phyloP scores from a whole-genome alignment of 1,284 basidiomycete genomes.

The Stygiomarasmius scandens region DNA sequence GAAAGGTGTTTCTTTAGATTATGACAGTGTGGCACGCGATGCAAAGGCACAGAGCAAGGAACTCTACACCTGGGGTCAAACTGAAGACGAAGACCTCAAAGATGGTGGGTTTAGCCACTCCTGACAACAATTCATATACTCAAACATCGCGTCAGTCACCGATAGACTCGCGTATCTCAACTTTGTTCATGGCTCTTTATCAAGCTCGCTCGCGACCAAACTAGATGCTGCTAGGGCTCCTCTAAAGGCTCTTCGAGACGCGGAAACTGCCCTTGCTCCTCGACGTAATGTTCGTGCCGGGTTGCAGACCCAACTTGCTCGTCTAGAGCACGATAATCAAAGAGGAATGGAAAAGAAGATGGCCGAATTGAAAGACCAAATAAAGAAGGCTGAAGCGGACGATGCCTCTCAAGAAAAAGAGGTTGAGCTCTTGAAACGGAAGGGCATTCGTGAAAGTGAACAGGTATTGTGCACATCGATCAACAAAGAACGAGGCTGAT shows the following conservation, averaged over 20 bases:
- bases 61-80: conserved; percentile 78
- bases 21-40: conserved; percentile 65
- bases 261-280: conserved; percentile 62
- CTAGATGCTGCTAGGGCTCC: conserved; percentile 64
- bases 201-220: conserved; percentile 58
- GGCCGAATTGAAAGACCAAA: conserved; percentile 65
- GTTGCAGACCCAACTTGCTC: conserved; percentile 61
- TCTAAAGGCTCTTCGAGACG: conserved; percentile 70
- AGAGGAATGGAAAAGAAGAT: conserved; percentile 62
- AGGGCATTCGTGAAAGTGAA: conserved; percentile 73
- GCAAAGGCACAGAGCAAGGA: conserved; percentile 77
- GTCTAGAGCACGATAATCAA: conserved; percentile 65
- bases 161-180: conserved; percentile 80
- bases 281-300: conserved; percentile 60
- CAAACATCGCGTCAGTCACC: conserved; percentile 49
- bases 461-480: conserved; percentile 24
- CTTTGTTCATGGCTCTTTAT: conserved; percentile 70
- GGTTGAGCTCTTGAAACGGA: conserved; percentile 69
- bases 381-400: conserved; percentile 63
- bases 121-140: neutral
- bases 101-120: conserved; percentile 55
- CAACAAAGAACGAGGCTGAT: conserved; percentile 26
- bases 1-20: conserved; percentile 75
- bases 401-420: conserved; percentile 68
- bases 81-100: conserved; percentile 67